phyloP scores from a whole-genome alignment of 768 basidiomycete species.

The Russula griseocarnosa region DNA sequence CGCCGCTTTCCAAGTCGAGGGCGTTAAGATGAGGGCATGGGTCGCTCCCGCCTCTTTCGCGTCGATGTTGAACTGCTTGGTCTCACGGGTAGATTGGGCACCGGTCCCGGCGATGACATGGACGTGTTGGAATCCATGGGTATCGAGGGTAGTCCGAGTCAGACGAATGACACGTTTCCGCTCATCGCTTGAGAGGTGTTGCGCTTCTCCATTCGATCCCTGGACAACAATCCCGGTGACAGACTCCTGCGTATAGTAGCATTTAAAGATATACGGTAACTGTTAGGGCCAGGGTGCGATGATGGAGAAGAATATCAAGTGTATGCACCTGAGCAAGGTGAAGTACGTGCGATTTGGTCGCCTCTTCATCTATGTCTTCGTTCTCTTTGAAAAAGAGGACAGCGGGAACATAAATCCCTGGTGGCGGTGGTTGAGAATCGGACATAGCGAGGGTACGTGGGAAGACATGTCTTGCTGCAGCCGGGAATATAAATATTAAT shows the following conservation, averaged over 20 bases:
- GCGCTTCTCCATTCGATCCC: slow-evolving; percentile 74
- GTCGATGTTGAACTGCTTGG: slow-evolving; percentile 61
- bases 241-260: slow-evolving; percentile 48
- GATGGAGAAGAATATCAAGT: slow-evolving; percentile 17
- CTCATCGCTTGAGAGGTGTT: slow-evolving; percentile 70
- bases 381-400: slow-evolving; percentile 68
- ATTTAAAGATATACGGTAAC: background rate
- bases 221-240: slow-evolving; percentile 70
- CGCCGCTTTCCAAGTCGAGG: slow-evolving; percentile 62
- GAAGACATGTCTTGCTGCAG: background rate
- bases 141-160: slow-evolving; percentile 68
- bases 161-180: slow-evolving; percentile 57
- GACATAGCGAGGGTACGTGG: slow-evolving; percentile 13
- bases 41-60: slow-evolving; percentile 80
- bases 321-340: slow-evolving; percentile 60
- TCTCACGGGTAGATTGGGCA: slow-evolving; percentile 74
- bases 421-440: slow-evolving; percentile 46
- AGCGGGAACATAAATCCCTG: slow-evolving; percentile 74
- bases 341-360: slow-evolving; percentile 66
- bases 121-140: slow-evolving; percentile 61
- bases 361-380: slow-evolving; percentile 63
- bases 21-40: slow-evolving; percentile 71
- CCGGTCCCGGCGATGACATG: slow-evolving; percentile 82
- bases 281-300: slow-evolving; percentile 18
- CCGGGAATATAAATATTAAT: no score